Base-by-base conservation (phyloP, 1,284 basidiomycete genomes). In the Mycosarcoma maydis region DNA sequence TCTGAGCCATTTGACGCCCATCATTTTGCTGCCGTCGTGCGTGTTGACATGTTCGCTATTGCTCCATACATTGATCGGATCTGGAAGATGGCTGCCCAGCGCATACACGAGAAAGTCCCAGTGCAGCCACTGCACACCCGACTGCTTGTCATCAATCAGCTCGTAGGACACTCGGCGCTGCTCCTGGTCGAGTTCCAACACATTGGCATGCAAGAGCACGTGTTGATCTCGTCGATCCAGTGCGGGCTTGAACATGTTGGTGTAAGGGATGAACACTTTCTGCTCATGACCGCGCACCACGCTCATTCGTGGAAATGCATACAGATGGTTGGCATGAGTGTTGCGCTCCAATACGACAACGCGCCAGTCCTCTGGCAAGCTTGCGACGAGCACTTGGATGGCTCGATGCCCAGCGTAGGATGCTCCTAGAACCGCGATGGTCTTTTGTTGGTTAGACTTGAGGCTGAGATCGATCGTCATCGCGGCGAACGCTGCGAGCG, bases 281-380 rank as follows among this genome's bases (percentile, higher is more conserved):
- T 84, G 80, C 37, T 83, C 83, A 57, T 84, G 84, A 9, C 81
- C 62, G 3, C 83, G 81, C 11, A 83, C 49, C 20, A 84, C 79
- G 16, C 82, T 80, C 67, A 82, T 83, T 42, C 85, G 79, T 11
- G 85, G 84, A 58, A 85, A 85, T 19, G 82, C 84, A 68, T 85
- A 85, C 24, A 84, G 75, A 68, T 85, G 49, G 22, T 70, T 75
- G 10, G 82, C 85, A 54, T 73, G 88, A 83, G 87, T 86, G 72
- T 90, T 90, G 51, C 89, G 83, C 74, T 91, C 90, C 36, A 90
- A 84, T n/a, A 88, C 83, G n/a, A 90, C 85, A 32, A 90, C 84
- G 38, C 86, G 84, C 87, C 88, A 90, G 23, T 83, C 86, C 19
- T 83, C 75, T 3, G 89, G 89, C 22, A 90, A 82, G 29, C 82